Evolutionary conservation across 306 rosid species (phyloP).

Genomic region (Oxytropis ochrocephala): DNA sequence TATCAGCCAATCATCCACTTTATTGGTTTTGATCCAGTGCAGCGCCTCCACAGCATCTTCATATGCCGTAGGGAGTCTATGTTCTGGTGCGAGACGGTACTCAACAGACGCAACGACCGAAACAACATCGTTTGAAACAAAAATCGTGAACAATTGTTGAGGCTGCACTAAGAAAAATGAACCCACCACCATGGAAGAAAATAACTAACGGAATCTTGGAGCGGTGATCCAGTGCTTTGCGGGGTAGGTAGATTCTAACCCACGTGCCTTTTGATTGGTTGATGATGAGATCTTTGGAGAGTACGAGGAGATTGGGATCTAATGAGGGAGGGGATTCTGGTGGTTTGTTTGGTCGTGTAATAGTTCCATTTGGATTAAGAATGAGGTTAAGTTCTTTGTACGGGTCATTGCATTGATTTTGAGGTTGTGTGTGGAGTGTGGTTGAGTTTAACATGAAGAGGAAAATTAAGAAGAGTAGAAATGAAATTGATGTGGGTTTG

Average conservation of each 20-base stretch:
- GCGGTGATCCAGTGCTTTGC: neutral
- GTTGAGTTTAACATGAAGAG: constrained; percentile 5
- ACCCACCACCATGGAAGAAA: constrained; percentile 49
- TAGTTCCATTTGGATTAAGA: constrained; percentile 32
- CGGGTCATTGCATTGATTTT: constrained; percentile 19
- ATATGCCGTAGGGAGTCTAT: constrained; percentile 46
- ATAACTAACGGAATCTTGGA: constrained; percentile 33
- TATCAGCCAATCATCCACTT: constrained; percentile 33
- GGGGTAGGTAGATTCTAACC: constrained; percentile 41
- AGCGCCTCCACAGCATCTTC: constrained; percentile 54
- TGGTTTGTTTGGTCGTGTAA: constrained; percentile 22
- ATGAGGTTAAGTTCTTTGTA: constrained; percentile 23
- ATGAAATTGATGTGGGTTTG: neutral
- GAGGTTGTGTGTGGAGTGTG: neutral
- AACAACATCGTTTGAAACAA: constrained; percentile 15
- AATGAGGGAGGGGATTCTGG: constrained; percentile 30
- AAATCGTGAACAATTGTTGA: constrained; percentile 8
- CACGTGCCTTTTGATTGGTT: constrained; percentile 42
- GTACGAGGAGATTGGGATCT: constrained; percentile 27
- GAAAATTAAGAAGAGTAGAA: neutral
- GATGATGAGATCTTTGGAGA: constrained; percentile 40
- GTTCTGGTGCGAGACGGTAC: constrained; percentile 53
- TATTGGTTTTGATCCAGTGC: constrained; percentile 37
- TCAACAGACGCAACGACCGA: constrained; percentile 37
- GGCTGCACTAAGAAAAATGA: constrained; percentile 31